Base-by-base conservation (phyloP, 805 yeast species). In the Spathaspora passalidarum region DNA sequence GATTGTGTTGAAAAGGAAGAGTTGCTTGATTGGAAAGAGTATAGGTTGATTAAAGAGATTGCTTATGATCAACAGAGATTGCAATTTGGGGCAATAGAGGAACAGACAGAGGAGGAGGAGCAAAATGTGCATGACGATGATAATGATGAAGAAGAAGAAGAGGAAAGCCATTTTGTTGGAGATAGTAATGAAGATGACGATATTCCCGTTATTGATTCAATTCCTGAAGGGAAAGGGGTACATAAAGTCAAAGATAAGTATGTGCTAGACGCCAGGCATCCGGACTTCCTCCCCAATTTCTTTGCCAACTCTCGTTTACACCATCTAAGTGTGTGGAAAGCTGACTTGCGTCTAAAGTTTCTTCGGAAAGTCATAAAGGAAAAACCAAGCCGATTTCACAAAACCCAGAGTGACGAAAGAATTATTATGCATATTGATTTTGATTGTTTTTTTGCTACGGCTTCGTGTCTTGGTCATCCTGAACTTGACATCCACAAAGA, bases 401-500 rank as follows among this genome's bases (percentile, higher is more conserved):
- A 29, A 21, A 11, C 26, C 17, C 10, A 23, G 13, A 2, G 8
- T 13, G 7, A 16, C 13, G 37, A 42, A 20, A 56, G 56, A 26
- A 59, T 76, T 1, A 78, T 91, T 8, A 60, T 91, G 45, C 97
- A 92, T 61, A 75, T 92, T 26, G 99, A 92, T 61, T 92, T 90
- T 62, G 99, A 92, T 62, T 89, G 96, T 52, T 92, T 94, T 57
- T 92, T 92, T 65, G 97, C 91, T 2, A 77, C 95, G 0, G 97
- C 86, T 0, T 86, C 97, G 0, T 78, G 88, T 2, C 65, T 82
- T 45, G 71, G 66, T 13, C 68, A 72, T 36, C 84, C 86, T 0
- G 72, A 80, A 2, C 58, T 84, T 14, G 79, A 79, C 48, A 74
- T 79, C 49, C 64, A 54, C 29, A 73, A 38, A 48, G 68, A 54